These are phyloP conservation scores for Gigaspora rosea DNA, from an alignment of 192 early-diverging fungal species.

Conservation along the genomic window DNA sequence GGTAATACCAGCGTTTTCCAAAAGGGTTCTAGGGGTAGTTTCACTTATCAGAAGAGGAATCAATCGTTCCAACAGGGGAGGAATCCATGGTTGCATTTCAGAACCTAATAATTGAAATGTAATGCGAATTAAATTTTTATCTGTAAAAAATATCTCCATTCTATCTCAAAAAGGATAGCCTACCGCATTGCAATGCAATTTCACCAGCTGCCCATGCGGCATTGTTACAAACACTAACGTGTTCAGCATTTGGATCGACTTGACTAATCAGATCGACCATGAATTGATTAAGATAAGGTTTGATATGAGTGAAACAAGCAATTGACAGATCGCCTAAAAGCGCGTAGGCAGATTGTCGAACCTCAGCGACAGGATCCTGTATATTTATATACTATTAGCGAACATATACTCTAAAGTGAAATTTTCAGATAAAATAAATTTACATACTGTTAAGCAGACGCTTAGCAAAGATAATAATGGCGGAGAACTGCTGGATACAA, in stretches of 20 bases:
- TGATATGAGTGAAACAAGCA: conserved; percentile 79
- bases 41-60: conserved; percentile 76
- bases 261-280: conserved; percentile 76
- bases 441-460: conserved; percentile 77
- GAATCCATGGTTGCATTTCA: conserved; percentile 81
- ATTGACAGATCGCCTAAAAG: conserved; percentile 97
- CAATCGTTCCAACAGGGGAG: conserved; percentile 80
- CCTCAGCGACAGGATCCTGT: conserved; percentile 69
- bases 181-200: conserved; percentile 83
- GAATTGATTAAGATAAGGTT: conserved; percentile 77
- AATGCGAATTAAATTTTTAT: too few relatives aligned
- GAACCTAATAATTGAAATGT: too few relatives aligned
- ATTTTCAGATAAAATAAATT: background rate
- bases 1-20: conserved; percentile 96
- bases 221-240: conserved; percentile 93
- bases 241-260: conserved; percentile 74
- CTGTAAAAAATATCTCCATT: too few relatives aligned
- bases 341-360: conserved; percentile 94
- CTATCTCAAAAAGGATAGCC: conserved; percentile 35
- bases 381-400: too few relatives aligned
- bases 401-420: too few relatives aligned
- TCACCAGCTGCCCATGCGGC: conserved; percentile 98
- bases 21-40: conserved; percentile 71
- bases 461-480: conserved; percentile 76
- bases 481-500: conserved; percentile 73